Evolutionary conservation across 257 asterid species (phyloP), one percentile per base, ranked within the genome.

Genomic region (Scutellaria barbata): DNA sequence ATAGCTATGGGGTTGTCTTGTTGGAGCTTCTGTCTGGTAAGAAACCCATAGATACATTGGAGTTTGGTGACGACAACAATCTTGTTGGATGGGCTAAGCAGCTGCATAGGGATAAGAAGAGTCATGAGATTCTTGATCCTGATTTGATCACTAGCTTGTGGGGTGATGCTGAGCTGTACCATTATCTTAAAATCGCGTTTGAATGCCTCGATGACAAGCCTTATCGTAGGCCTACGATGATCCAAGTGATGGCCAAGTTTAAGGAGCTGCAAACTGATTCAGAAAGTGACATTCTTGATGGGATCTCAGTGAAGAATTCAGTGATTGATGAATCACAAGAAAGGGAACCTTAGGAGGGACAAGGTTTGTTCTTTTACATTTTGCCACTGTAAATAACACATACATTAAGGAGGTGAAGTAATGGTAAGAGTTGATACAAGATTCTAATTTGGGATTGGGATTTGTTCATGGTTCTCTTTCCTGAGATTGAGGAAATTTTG

Each of bases 81-180:
- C 88, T 95, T 1, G 99, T 95, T 2, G 95, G 96, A n/a, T 95
- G 99, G 99, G 98, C 96, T 5, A 95, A 89, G 77, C 96, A 85
- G 75, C 69, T 88, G 79, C 89, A 75, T 5, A 85, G 56, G 75
- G 88, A 76, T 6, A 88, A 81, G 33, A 79, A 73, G 84, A 84
- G 92, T 39, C 85, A 83, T 10, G 92, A 88, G 75, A 85, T 95
- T 35, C 65, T 95, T 22, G 99, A 95, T 66, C 84, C 83, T 12
- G 88, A 83, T 25, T 42, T 95, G 22, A 64, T 88, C 11, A 80
- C 92, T 9, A 79, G 79, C 69, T 60, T 82, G 2, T 86, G 90
- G 0, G 94, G 84, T 1, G 92, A 87, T 5, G 86, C 89, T 4
- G 98, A 90, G 72, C 76, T 93, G 4, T 84, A 82, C 75, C 97